Evolutionary conservation across 2,329 filamentous ascomycete genomes (phyloP), one percentile per base, ranked within the genome.

Genomic region (Colletotrichum aenigma): DNA sequence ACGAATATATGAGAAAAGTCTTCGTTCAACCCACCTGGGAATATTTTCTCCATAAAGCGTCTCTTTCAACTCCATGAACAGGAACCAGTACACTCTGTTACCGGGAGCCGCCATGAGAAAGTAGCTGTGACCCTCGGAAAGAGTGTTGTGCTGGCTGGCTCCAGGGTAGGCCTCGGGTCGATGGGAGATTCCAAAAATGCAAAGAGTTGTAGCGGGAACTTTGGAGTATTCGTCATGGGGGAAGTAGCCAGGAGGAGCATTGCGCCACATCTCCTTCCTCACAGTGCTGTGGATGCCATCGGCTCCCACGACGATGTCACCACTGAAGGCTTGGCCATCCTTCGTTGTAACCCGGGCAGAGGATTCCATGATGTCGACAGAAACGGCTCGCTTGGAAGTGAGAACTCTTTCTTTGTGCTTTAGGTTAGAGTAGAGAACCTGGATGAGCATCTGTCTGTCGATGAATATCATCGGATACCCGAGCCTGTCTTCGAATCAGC

Each of bases 221-320:
- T 55, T 24, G 4, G 64, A 65, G 24, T 79, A 66, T 60, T 83
- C 80, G 3, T 77, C 70, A 0, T 24, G 43, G 0, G 77, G 43
- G 28, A 83, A 82, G 56, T 78, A 79, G 6, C 79, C 81, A 4
- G 80, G 79, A 18, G 79, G 61, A 1, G 76, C 70, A 36, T 79
- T 72, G 7, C 79, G 77, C 48, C 66, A 74, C 81, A 83, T 83
- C 36, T 85, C 82, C 7, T 77, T 58, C 3, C 86, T 78, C 1
- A 85, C 80, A 0, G 73, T 76, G 75, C 86, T 87, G 66, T 86
- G 81, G 16, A 87, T 81, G 2, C 86, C 86, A 56, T 87, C 86
- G 1, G 83, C 82, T 0, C 86, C 85, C 0, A 87, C 79, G 0
- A 87, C 74, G 0, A 87, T 78, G 30, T 83, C 80, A 2, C 84